Conservation (phyloP, 768 basidiomycete species). For the Dendrothele bispora region DNA sequence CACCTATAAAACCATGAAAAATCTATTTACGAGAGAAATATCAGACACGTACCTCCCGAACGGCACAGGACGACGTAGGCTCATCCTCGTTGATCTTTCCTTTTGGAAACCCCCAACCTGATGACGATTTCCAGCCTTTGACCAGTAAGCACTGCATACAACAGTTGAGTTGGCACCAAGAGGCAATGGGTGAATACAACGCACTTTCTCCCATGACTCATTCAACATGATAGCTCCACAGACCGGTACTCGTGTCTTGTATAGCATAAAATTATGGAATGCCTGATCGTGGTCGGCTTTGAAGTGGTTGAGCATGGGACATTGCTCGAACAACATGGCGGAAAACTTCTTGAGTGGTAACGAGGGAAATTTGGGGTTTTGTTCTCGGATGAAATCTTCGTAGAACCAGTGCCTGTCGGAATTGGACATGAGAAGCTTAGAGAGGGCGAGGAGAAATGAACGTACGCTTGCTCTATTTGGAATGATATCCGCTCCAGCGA, state of each 20-base stretch:
- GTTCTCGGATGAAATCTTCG: conserved; percentile 96
- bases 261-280: conserved; percentile 89
- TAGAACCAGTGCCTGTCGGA: conserved; percentile 94
- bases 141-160: conserved; percentile 84
- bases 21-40: not conserved
- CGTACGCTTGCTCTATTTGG: conserved; percentile 98
- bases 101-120: conserved; percentile 99
- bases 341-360: conserved; percentile 92
- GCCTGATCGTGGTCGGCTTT: conserved; percentile 87
- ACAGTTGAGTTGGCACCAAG: conserved; percentile 8
- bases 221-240: conserved; percentile 98
- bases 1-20: conserved; percentile 53
- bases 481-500: conserved; percentile 95
- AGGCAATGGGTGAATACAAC: conserved; percentile 7
- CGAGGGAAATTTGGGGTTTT: conserved; percentile 84
- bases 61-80: conserved; percentile 78
- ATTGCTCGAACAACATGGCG: conserved; percentile 83
- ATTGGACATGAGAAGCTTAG: conserved; percentile 13
- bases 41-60: conserved; percentile 73
- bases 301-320: conserved; percentile 78
- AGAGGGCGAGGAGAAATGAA: conserved; percentile 17
- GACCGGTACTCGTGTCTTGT: conserved; percentile 95
- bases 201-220: conserved; percentile 88
- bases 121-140: conserved; percentile 95
- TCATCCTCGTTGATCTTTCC: conserved; percentile 99